Evolutionary conservation across 345 rosid genomes (phyloP), one percentile per base, ranked within the genome.

Genomic region (Boechera divaricarpa): DNA sequence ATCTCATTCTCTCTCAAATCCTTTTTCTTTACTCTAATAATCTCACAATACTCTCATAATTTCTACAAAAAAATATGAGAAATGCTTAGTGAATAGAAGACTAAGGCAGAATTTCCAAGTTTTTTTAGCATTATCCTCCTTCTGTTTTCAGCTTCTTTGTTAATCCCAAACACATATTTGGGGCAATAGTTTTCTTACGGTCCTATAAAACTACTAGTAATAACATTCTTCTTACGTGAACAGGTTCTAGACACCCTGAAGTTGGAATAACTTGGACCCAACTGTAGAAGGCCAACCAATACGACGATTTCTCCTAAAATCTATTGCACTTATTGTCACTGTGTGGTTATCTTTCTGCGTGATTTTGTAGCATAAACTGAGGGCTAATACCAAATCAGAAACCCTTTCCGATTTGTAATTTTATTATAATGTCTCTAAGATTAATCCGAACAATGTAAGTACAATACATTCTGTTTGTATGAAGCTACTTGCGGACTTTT

Each of bases 241-340:
- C 54, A 78, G 81, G 81, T 78, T 78, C 68, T 42, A 58, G 31
- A 32, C 58, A 1, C 48, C 48, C 24, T 57, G 68, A 72, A 58
- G 68, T 39, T 72, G 33, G 52, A 70, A 42, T 36, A 26, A 62
- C 64, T 69, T 53, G 67, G 18, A 52, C 56, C 31, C 1, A 12
- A 71, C 60, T 29, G 47, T 70, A 29, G 68, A 77, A 71, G 61
- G 38, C 63, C 36, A 47, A 10, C 52, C 53, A 38, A 39, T n/a
- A 39, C 10, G 47, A 63, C 35, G 55, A 49, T 18, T 13, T 54
- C 28, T 31, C 53, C 62, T 55, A 48, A 71, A 47, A 48, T 9
- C 54, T 48, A 11, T 76, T 54, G 39, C 35, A 26, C 53, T 55
- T 44, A 36, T 53, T 70, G 72, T 52, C 57, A 63, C 2, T 65